phyloP scores from a whole-genome alignment of 441 rosid species.

The Gossypium trilobum region DNA sequence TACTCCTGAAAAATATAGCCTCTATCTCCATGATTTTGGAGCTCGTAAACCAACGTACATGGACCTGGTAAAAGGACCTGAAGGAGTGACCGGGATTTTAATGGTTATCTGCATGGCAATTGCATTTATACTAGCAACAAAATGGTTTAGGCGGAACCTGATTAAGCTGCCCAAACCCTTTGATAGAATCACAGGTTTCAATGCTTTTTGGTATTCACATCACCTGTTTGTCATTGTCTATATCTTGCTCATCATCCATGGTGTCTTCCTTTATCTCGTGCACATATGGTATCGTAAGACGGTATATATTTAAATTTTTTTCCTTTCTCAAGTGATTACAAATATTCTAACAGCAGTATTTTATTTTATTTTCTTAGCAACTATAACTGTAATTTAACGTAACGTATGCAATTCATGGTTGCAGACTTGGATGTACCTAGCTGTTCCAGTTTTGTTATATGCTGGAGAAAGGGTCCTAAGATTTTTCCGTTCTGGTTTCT shows the following conservation, averaged over 20 bases:
- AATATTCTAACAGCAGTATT: background rate
- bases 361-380: background rate
- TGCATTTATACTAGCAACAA: constrained; percentile 52
- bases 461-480: constrained; percentile 54
- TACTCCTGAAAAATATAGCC: constrained; percentile 13
- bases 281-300: constrained; percentile 52
- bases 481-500: constrained; percentile 49
- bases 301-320: constrained; percentile 26
- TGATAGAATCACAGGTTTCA: constrained; percentile 60
- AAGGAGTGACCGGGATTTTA: constrained; percentile 54
- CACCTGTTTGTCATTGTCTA: constrained; percentile 51
- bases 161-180: constrained; percentile 61
- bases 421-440: constrained; percentile 66
- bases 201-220: constrained; percentile 74
- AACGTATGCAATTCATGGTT: constrained; percentile 10
- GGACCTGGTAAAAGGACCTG: constrained; percentile 41
- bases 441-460: constrained; percentile 48
- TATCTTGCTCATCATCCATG: constrained; percentile 44
- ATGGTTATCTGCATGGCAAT: constrained; percentile 47
- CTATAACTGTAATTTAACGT: background rate
- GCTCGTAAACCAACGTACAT: constrained; percentile 37
- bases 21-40: constrained; percentile 34
- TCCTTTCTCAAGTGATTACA: constrained; percentile 7
- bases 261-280: constrained; percentile 42
- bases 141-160: constrained; percentile 46